Percentiles rank a stretch among this genome's conserved stretches.
Evolutionary conservation across 192 early-diverging fungal genomes (phyloP).

Genomic region (Geranomyces michiganensis): DNA sequence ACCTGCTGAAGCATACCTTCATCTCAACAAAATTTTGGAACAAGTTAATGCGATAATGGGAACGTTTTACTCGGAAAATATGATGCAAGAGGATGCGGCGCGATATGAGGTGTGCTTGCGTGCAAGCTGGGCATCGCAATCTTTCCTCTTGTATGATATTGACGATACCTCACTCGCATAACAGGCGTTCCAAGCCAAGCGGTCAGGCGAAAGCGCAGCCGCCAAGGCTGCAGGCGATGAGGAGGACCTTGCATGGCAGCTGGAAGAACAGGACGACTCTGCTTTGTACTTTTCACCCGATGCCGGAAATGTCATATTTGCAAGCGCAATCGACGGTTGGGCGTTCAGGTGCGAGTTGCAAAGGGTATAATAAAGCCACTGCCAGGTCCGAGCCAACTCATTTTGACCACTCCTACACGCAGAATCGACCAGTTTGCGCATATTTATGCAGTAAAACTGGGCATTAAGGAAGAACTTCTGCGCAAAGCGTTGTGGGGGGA

Average conservation of each 20-base stretch:
- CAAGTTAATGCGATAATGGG: slow-evolving; percentile 97
- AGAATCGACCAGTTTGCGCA: slow-evolving; percentile 90
- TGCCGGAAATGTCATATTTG: slow-evolving; percentile 95
- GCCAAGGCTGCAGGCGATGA: slow-evolving; percentile 39
- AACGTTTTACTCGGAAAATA: slow-evolving; percentile 88
- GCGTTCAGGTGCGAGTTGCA: slow-evolving; percentile 72
- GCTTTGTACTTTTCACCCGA: slow-evolving; percentile 96
- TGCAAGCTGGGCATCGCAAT: slow-evolving; percentile 1
- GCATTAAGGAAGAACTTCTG: slow-evolving; percentile 75
- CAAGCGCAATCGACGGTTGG: slow-evolving; percentile 97
- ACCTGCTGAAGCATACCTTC: slow-evolving; percentile 87
- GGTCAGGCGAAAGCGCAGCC: not conserved
- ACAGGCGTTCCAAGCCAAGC: slow-evolving; percentile 6
- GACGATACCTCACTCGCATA: not conserved
- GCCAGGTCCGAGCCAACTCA: not conserved
- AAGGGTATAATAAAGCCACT: not conserved
- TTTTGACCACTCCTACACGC: slow-evolving; percentile 21
- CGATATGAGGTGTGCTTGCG: slow-evolving; percentile 59
- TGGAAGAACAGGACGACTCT: slow-evolving; percentile 90
- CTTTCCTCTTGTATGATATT: not conserved
- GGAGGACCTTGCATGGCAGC: slow-evolving; percentile 71
- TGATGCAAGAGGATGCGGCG: slow-evolving; percentile 74
- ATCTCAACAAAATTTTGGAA: slow-evolving; percentile 92
- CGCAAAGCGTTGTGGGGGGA: slow-evolving; percentile 94
- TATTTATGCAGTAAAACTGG: slow-evolving; percentile 87